Evolutionary conservation across 257 asterid genomes (phyloP).

Genomic region (Linderniella brevidens): DNA sequence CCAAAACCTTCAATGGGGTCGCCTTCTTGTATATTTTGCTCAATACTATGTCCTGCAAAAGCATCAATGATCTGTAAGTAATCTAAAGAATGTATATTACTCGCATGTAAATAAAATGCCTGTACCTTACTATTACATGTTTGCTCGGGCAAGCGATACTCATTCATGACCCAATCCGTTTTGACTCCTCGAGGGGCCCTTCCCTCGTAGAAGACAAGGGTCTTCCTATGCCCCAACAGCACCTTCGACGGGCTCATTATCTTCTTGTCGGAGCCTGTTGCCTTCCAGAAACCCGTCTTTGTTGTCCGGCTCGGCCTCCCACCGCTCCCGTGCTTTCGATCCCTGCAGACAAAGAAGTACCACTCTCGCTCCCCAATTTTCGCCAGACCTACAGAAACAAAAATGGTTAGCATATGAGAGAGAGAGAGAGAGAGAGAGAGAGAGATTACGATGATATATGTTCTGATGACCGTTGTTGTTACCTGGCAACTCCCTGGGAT

Average conservation of each 20-base stretch:
- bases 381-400: constrained; percentile 33
- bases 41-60: constrained; percentile 28
- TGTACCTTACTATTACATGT: not conserved
- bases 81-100: no score
- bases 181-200: constrained; percentile 67
- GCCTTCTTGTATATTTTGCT: constrained; percentile 48
- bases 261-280: constrained; percentile 70
- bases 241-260: constrained; percentile 29
- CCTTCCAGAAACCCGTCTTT: constrained; percentile 64
- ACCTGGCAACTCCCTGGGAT: constrained; percentile 71
- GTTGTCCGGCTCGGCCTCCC: constrained; percentile 69
- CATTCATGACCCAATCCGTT: constrained; percentile 86
- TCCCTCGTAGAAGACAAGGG: constrained; percentile 62
- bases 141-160: constrained; percentile 48
- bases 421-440: no score
- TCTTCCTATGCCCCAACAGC: constrained; percentile 43
- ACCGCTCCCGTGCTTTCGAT: constrained; percentile 50
- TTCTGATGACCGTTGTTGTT: not conserved
- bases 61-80: not conserved
- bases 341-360: constrained; percentile 63
- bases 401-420: no score
- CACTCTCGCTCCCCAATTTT: constrained; percentile 67
- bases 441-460: no score
- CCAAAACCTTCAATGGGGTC: constrained; percentile 34
- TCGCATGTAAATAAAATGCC: no score